A percentile compares a stretch with the other conserved stretches of the same genome.
These are phyloP conservation scores for Trametes elegans DNA, from an alignment of 768 basidiomycete genomes.

Conservation along the genomic window DNA sequence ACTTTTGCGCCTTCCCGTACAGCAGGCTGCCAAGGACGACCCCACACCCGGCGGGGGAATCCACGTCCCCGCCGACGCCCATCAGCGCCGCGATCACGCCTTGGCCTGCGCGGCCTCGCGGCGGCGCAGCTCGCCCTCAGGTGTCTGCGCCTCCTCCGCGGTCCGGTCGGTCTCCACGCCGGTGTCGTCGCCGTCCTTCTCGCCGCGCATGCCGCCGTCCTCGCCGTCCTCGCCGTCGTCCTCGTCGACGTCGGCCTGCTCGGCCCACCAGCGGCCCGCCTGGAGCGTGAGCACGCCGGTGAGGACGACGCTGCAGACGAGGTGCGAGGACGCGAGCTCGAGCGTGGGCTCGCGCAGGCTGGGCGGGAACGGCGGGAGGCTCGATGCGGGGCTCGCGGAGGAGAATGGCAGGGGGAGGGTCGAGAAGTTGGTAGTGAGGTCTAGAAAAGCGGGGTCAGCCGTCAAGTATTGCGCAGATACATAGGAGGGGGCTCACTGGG, in stretches of 20 bases:
- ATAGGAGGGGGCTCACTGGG: conserved; percentile 55
- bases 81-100: background rate
- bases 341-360: conserved; percentile 62
- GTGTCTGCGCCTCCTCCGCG: background rate
- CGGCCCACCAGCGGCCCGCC: conserved; percentile 84
- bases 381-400: background rate
- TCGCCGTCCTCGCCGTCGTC: conserved; percentile 36
- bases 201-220: background rate
- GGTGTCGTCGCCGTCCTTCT: background rate
- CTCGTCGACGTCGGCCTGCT: conserved; percentile 63
- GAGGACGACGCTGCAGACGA: conserved; percentile 83
- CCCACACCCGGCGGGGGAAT: background rate
- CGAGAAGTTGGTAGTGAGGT: conserved; percentile 56
- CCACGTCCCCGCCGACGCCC: background rate
- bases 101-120: conserved; percentile 7
- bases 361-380: conserved; percentile 57
- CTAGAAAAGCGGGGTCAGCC: conserved; percentile 34
- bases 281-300: conserved; percentile 85
- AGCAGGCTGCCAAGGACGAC: background rate
- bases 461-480: background rate
- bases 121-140: conserved; percentile 8
- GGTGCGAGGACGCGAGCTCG: conserved; percentile 79
- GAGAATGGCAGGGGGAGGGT: conserved; percentile 44
- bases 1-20: conserved; percentile 5
- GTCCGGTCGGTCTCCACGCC: conserved; percentile 15